Percentiles rank a stretch among this genome's conserved stretches.
phyloP scores from a whole-genome alignment of 345 rosid genomes.

The Pseudoturritis turrita region DNA sequence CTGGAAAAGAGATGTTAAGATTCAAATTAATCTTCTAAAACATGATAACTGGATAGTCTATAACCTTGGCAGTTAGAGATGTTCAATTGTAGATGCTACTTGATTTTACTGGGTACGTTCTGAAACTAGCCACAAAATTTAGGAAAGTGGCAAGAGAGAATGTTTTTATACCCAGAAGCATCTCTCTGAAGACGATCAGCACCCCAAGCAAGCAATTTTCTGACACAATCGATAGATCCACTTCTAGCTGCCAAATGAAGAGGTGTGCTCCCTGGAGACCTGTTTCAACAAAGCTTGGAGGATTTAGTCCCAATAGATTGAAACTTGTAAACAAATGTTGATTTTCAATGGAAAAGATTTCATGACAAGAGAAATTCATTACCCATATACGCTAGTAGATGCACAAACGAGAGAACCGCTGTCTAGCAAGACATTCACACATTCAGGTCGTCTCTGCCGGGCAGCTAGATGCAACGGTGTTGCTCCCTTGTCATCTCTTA shows the following conservation, averaged over 20 bases:
- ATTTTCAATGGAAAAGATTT: neutral
- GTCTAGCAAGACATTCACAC: constrained; percentile 76
- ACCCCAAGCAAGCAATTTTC: constrained; percentile 92
- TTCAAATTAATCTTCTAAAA: neutral
- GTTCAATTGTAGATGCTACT: neutral
- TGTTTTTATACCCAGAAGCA: constrained; percentile 59
- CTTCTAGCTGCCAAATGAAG: constrained; percentile 99
- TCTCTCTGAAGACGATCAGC: constrained; percentile 97
- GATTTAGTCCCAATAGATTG: neutral
- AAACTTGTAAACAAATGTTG: neutral
- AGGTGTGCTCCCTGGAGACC: constrained; percentile 90
- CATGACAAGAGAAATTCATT: constrained; percentile 14
- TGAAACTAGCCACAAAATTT: neutral
- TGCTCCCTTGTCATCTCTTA: constrained; percentile 88
- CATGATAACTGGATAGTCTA: too few species aligned
- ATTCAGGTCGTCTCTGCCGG: constrained; percentile 78
- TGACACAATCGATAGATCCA: constrained; percentile 91
- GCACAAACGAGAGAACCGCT: constrained; percentile 95
- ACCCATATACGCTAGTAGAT: constrained; percentile 91
- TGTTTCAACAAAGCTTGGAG: constrained; percentile 33
- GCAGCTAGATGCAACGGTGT: constrained; percentile 96
- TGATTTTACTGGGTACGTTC: neutral
- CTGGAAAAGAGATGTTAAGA: constrained; percentile 35
- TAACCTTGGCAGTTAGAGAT: too few species aligned
- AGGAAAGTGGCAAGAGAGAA: neutral